These are phyloP conservation scores for Helicocarpus griseus DNA, from an alignment of 2,329 filamentous ascomycete species.

Conservation along the genomic window DNA sequence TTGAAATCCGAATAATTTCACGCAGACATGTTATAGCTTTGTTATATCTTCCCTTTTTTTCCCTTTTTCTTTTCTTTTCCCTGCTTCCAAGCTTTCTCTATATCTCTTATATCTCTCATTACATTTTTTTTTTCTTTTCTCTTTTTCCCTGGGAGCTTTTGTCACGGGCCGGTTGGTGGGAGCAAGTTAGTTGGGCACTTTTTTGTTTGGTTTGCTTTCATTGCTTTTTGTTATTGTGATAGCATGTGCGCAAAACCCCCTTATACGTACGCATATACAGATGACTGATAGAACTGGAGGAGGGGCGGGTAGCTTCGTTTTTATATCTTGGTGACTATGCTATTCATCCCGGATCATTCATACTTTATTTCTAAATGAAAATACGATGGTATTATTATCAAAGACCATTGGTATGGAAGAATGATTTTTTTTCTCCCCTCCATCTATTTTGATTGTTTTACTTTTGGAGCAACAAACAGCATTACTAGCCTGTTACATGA, in stretches of 20 bases:
- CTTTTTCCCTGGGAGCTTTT: neutral
- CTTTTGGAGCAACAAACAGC: no score
- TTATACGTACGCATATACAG: no score
- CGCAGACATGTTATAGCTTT: neutral
- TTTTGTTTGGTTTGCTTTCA: no score
- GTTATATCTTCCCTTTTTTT: neutral
- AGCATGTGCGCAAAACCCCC: no score
- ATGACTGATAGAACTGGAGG: neutral
- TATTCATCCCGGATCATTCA: neutral
- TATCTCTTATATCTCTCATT: neutral
- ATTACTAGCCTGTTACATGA: no score
- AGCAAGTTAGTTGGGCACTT: no score
- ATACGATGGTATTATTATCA: neutral
- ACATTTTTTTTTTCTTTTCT: neutral
- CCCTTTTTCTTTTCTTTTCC: neutral
- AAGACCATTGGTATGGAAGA: neutral
- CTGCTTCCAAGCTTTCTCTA: neutral
- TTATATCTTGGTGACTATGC: neutral
- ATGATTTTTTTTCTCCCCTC: neutral
- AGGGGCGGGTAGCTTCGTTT: neutral
- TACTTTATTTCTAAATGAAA: neutral
- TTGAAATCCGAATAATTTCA: neutral
- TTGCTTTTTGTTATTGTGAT: no score
- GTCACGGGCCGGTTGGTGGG: no score
- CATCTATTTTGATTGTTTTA: neutral